Percentiles rank a stretch among this genome's conserved stretches.
Conservation (phyloP, 2,329 filamentous ascomycete species). For the Sporothrix luriei region DNA sequence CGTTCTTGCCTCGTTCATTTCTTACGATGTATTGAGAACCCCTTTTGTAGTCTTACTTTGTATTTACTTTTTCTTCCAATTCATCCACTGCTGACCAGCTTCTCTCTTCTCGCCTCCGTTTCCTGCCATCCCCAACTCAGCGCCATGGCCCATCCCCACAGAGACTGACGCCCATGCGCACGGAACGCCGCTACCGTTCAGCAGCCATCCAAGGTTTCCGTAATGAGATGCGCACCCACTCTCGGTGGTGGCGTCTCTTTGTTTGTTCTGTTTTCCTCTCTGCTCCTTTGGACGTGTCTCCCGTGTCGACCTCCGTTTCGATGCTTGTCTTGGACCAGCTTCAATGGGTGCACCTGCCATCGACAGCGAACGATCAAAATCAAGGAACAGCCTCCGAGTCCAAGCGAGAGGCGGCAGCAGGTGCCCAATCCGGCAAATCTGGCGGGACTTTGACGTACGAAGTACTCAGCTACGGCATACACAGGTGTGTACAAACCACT, state of each 20-base stretch:
- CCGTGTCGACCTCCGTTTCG: neutral
- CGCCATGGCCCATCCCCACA: conserved; percentile 11
- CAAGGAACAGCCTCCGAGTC: neutral
- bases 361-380: neutral
- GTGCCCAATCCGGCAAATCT: neutral
- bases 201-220: conserved; percentile 19
- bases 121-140: conserved; percentile 1
- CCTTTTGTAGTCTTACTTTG: neutral
- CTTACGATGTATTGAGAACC: too few relatives aligned
- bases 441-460: neutral
- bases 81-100: neutral
- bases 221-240: conserved; percentile 13
- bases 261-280: neutral
- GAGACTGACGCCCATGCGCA: conserved; percentile 25
- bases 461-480: too few relatives aligned
- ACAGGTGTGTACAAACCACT: neutral
- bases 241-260: conserved; percentile 17
- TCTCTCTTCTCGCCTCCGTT: neutral
- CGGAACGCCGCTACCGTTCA: conserved; percentile 14
- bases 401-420: conserved; percentile 9
- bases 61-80: neutral
- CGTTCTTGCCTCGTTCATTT: neutral
- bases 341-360: neutral
- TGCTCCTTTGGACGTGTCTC: neutral
- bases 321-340: neutral